These are phyloP conservation scores for Euphorbia peplus DNA, from an alignment of 345 rosid species.

Conservation along the genomic window DNA sequence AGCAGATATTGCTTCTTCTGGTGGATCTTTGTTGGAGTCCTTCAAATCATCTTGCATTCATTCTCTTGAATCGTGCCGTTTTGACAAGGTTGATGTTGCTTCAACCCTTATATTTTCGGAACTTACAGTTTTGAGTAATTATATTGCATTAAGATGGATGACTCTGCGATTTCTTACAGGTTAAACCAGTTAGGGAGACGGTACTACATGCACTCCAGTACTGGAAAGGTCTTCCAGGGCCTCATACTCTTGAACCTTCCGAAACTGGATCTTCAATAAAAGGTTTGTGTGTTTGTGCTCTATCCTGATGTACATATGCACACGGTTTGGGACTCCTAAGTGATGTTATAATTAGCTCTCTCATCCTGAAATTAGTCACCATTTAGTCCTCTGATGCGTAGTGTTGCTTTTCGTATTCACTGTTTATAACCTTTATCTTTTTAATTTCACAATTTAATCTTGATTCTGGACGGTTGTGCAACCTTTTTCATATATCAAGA, in stretches of 20 bases:
- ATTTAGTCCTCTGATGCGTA: too few relatives aligned
- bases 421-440: too few relatives aligned
- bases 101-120: neutral
- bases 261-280: constrained; percentile 74
- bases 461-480: too few relatives aligned
- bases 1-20: constrained; percentile 67
- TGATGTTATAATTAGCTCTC: too few relatives aligned
- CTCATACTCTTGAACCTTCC: constrained; percentile 63
- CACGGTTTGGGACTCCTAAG: neutral
- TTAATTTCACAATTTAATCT: too few relatives aligned
- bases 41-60: constrained; percentile 65
- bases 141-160: constrained; percentile 4
- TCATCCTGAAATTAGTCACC: too few relatives aligned
- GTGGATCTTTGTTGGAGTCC: constrained; percentile 59
- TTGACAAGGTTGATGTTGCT: constrained; percentile 66
- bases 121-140: constrained; percentile 9
- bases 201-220: constrained; percentile 66
- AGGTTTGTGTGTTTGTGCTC: constrained; percentile 43
- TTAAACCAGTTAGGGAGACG: constrained; percentile 91
- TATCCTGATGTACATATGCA: neutral
- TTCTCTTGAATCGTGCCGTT: constrained; percentile 86
- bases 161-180: constrained; percentile 43
- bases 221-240: constrained; percentile 72
- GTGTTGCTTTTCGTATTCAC: too few relatives aligned
- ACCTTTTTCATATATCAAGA: too few relatives aligned